Conservation (phyloP, 768 basidiomycete species). For the Ramaria sp. region DNA sequence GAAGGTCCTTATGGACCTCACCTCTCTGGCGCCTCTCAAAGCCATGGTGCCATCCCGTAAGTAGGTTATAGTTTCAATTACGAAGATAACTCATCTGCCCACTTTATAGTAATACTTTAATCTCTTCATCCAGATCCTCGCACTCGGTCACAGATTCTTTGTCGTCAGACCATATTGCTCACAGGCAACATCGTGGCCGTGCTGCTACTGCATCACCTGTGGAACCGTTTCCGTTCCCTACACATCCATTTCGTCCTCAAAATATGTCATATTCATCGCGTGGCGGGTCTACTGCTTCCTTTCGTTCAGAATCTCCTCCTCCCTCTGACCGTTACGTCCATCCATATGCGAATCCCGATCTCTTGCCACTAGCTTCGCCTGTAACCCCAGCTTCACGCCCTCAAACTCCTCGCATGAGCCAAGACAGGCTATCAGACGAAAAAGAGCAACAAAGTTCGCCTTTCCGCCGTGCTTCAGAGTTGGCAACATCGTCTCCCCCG, state of each 20-base stretch:
- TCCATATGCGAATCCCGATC: constrained; percentile 75
- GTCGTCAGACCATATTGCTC: background rate
- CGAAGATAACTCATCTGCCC: background rate
- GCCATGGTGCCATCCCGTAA: constrained; percentile 1
- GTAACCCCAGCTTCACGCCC: constrained; percentile 15
- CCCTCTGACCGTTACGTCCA: constrained; percentile 31
- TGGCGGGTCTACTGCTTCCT: background rate
- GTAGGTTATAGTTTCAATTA: background rate
- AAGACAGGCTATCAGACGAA: background rate
- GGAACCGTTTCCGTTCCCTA: background rate
- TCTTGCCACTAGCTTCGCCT: constrained; percentile 30
- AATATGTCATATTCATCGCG: background rate
- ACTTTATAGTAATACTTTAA: background rate
- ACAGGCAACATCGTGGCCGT: background rate
- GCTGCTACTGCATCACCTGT: background rate
- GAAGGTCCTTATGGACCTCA: background rate
- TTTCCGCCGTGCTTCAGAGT: constrained; percentile 1
- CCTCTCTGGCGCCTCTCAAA: background rate
- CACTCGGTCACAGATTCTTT: constrained; percentile 1
- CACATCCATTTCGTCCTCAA: background rate
- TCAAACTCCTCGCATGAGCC: background rate
- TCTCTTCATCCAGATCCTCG: background rate
- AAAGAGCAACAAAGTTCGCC: background rate
- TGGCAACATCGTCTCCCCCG: background rate
- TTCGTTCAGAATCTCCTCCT: constrained; percentile 11